Conservation (phyloP, 495 filamentous ascomycete species). For the Aspergillus egyptiacus region DNA sequence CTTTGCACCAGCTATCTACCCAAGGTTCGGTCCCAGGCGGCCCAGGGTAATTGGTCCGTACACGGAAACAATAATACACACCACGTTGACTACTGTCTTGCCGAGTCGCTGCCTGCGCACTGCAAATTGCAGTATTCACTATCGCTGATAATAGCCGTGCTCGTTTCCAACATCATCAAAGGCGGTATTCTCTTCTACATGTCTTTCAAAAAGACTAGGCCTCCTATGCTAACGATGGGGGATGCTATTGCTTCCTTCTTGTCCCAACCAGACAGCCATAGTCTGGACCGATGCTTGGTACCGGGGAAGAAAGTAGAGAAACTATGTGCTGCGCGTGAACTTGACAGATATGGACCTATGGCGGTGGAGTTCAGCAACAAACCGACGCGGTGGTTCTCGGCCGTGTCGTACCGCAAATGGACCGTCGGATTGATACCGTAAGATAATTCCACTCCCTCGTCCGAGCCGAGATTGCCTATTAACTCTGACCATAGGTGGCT, state of each 20-base stretch:
- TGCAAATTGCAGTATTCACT: conserved; percentile 13
- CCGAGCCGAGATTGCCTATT: too few relatives aligned
- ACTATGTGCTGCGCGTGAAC: too few relatives aligned
- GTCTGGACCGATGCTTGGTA: conserved; percentile 3
- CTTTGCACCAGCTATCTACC: background rate
- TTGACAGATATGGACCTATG: too few relatives aligned
- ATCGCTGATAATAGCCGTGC: conserved; percentile 4
- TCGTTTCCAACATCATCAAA: conserved; percentile 7
- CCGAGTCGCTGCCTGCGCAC: too few relatives aligned
- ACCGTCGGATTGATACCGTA: too few relatives aligned
- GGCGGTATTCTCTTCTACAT: conserved; percentile 2
- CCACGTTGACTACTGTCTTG: background rate
- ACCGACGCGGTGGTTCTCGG: too few relatives aligned
- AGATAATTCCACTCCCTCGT: too few relatives aligned
- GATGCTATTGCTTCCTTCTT: conserved; percentile 17
- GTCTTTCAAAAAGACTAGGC: background rate
- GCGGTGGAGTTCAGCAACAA: too few relatives aligned
- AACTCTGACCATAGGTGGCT: too few relatives aligned
- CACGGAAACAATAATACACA: background rate
- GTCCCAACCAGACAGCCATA: conserved; percentile 7
- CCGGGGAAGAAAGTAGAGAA: background rate
- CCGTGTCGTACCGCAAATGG: too few relatives aligned
- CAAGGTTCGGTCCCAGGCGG: too few relatives aligned
- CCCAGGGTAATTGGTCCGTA: too few relatives aligned
- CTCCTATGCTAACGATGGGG: conserved; percentile 8